Base-by-base conservation (phyloP, 2,329 filamentous ascomycete species). In the Escovopsis weberi region DNA sequence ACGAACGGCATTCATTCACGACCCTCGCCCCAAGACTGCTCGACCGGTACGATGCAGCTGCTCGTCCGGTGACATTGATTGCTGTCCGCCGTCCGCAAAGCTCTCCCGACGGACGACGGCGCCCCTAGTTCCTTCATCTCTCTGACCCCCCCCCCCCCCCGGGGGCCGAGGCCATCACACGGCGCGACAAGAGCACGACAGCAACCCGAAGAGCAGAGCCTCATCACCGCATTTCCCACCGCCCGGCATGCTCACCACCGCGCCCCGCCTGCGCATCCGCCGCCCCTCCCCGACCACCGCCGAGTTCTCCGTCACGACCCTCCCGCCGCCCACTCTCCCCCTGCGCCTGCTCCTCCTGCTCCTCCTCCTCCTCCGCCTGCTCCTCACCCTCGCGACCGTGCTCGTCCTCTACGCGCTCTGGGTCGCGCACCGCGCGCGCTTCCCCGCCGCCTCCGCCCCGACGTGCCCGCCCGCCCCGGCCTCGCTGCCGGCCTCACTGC, bases 231-330 rank as follows among this genome's bases (percentile, higher is more conserved):
- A 23, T 23, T 15, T 8, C 4, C 7, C 11, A 38, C 18, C 41
- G 10, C 11, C 5, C 39, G 57, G 50, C 40, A 84, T 85, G 80
- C 69, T 83, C 50, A 74, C 72, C 36, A 74, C 70, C 18, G 54
- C 66, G 1, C 74, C 77, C 9, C 72, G 72, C 51, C 75, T 85
- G 40, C 70, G 67, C 52, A 72, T 73, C 47, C 72, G 77, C 50
- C 74, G 78, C 19, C 83, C 85, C 40, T 88, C 91, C 23, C 81
- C 85, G 38, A 93, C 87, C 3, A 94, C 91, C n/a, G 80, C 85
- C 58, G 82, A 85, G 51, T 96, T 89, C 70, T 93, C 83, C 28
- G 85, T 95, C 43, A 91, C 88, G 33, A 95, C 88, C 45, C 76
- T 78, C 37, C 77, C 83, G 1, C 63, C 66, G 0, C 57, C 64